Evolutionary conservation across 108 stramenopile genomes (phyloP), one percentile per base, ranked within the genome.

Genomic region (Epithemia pelagica): DNA sequence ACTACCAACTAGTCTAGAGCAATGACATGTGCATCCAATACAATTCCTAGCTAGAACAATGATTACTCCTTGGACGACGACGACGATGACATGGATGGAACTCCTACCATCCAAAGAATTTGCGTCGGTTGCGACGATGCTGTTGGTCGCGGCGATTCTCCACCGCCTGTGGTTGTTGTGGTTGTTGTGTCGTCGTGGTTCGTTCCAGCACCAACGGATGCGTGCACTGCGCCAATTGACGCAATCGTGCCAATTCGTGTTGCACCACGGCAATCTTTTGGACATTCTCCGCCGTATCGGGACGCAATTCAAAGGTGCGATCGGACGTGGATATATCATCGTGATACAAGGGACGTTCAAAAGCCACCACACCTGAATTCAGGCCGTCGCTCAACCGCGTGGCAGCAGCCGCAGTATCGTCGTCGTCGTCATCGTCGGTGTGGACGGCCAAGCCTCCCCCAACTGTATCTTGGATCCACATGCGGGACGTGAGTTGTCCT

Each of bases 271-370:
- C 65, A 19, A 73, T 73, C 59, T 67, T 66, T 22, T 61, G 58
- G 27, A 3, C 15, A 52, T 59, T 21, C 18, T 37, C 22, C 37
- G 53, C 37, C 58, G 2, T 23, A 46, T 46, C 37, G 15, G 15
- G 37, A 3, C 21, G 18, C 27, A 61, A 20, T 51, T 29, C 30
- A 20, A 59, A 64, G 32, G 28, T 70, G 24, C 74, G 68, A 65
- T 75, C 74, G 15, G 58, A 60, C 2, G 69, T 75, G 3, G 15
- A 18, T 2, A 65, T 5, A 58, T 75, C 74, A 31, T 75, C 74
- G n/a, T 59, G 30, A 26, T 60, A 52, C 37, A 75, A 30, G 19
- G 74, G 74, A 24, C 74, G 68, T 21, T 28, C 31, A 65, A 65
- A 70, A 28, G 58, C 24, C 24, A 75, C 15, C n/a, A n/a, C n/a